These are phyloP conservation scores for Quercus lobata DNA, from an alignment of 331 rosid genomes.

Conservation along the genomic window DNA sequence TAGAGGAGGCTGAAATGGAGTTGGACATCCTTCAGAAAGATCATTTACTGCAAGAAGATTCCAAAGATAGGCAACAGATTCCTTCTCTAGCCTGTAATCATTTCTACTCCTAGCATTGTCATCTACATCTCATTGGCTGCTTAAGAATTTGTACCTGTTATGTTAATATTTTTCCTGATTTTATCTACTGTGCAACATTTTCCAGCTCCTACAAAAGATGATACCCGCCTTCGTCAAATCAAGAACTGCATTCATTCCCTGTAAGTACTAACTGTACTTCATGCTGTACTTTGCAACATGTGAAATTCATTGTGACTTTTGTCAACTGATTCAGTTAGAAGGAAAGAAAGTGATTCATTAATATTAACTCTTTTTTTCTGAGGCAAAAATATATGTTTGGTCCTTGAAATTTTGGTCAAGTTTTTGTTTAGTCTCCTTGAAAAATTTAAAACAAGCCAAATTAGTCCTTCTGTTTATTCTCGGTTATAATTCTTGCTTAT, in stretches of 20 bases:
- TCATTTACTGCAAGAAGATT: constrained; percentile 36
- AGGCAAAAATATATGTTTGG: too few species aligned
- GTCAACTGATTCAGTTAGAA: too few species aligned
- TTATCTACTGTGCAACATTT: constrained; percentile 17
- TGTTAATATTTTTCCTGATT: neutral
- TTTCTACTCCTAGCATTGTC: constrained; percentile 8
- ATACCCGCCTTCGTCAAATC: constrained; percentile 70
- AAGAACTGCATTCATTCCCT: constrained; percentile 60
- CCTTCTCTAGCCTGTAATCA: constrained; percentile 37
- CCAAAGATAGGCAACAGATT: constrained; percentile 37
- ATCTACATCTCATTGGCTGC: neutral
- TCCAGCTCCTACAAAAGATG: constrained; percentile 54
- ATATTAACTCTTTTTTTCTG: neutral
- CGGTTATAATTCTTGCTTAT: too few species aligned
- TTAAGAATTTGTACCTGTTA: neutral
- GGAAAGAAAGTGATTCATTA: neutral
- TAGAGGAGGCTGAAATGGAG: constrained; percentile 92
- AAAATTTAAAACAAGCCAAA: too few species aligned
- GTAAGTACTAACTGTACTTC: constrained; percentile 48
- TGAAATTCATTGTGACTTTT: constrained; percentile 5
- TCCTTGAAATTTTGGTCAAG: neutral
- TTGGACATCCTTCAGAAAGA: constrained; percentile 68
- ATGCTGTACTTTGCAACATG: neutral
- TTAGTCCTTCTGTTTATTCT: too few species aligned
- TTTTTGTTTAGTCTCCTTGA: too few species aligned